Evolutionary conservation across 202 grass and related monocot species (phyloP), one percentile per base, ranked within the genome.

Genomic region (Elaeis oleifera): DNA sequence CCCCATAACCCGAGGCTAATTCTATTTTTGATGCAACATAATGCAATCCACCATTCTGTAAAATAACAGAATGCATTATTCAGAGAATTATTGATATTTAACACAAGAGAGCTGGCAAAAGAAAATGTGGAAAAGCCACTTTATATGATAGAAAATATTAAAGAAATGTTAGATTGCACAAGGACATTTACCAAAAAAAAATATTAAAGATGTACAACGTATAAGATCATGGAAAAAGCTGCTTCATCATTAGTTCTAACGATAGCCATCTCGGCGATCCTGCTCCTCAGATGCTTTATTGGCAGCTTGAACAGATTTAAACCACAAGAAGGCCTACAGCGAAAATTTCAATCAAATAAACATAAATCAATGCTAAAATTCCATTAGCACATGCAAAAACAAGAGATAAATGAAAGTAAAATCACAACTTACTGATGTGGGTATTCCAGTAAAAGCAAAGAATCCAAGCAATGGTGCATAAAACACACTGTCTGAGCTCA

Each of bases 371-470:
- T 59, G 61, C 54, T 56, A 49, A 24, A 49, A 74, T 29, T 27
- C 3, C 17, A 22, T 59, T 11, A 19, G 16, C 54, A 16, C 51
- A 63, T 59, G 39, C 16, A 6, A 32, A 6, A 1, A 56, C 9
- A 31, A 31, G 17, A 25, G 7, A 51, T n/a, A 21, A 55, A 28
- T 6, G 5, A 21, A 11, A 5, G 3, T 4, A 23, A 16, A 23
- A 28, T 3, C 22, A 61, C 1, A 69, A 72, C 84, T 83, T 81
- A 96, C 92, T 62, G 92, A 91, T 28, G 81, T 89, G 1, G 92
- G 87, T 63, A 96, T 81, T 24, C 92, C 92, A 65, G 92, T 86
- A 68, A 91, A 85, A 72, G 74, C 92, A 69, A 96, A 96, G 81
- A 96, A 96, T 9, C 92, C 92, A 5, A 96, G 84, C 60, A 96